Evolutionary conservation across 1,284 basidiomycete genomes (phyloP).

Genomic region (Ceratobasidium sp.): DNA sequence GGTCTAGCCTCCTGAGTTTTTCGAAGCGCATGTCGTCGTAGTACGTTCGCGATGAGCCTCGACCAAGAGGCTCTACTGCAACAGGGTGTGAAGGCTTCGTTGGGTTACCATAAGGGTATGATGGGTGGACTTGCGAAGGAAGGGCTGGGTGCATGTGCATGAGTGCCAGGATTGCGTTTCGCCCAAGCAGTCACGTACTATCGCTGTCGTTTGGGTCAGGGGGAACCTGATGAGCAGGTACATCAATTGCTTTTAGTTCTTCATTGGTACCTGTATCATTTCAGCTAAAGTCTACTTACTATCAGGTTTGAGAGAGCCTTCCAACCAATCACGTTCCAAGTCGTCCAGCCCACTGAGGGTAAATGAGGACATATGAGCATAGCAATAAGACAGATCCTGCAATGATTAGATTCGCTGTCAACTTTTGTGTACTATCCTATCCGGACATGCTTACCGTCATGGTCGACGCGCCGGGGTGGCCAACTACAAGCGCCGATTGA

Average conservation of each 20-base stretch:
- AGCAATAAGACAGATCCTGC: slow-evolving; percentile 82
- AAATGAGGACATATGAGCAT: slow-evolving; percentile 81
- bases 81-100: slow-evolving; percentile 79
- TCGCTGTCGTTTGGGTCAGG: slow-evolving; percentile 87
- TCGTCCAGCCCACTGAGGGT: slow-evolving; percentile 78
- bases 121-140: slow-evolving; percentile 84
- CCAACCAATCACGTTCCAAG: slow-evolving; percentile 52
- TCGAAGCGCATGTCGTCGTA: slow-evolving; percentile 78
- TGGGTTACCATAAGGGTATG: slow-evolving; percentile 85
- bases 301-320: slow-evolving; percentile 39
- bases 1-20: slow-evolving; percentile 32
- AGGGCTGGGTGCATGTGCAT: slow-evolving; percentile 58
- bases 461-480: slow-evolving; percentile 11
- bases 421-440: neutral
- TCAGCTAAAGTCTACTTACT: slow-evolving; percentile 19
- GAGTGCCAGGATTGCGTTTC: too few species aligned
- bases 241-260: slow-evolving; percentile 68
- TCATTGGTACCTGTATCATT: neutral
- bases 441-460: slow-evolving; percentile 54
- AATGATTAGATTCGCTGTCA: neutral
- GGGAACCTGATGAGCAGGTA: slow-evolving; percentile 77
- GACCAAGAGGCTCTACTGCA: slow-evolving; percentile 69
- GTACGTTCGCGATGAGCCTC: slow-evolving; percentile 69
- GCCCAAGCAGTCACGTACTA: slow-evolving; percentile 54
- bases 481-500: neutral